These are phyloP conservation scores for Marchantia paleacea DNA, from an alignment of 225 moss, liverwort and hornwort species.

Conservation along the genomic window DNA sequence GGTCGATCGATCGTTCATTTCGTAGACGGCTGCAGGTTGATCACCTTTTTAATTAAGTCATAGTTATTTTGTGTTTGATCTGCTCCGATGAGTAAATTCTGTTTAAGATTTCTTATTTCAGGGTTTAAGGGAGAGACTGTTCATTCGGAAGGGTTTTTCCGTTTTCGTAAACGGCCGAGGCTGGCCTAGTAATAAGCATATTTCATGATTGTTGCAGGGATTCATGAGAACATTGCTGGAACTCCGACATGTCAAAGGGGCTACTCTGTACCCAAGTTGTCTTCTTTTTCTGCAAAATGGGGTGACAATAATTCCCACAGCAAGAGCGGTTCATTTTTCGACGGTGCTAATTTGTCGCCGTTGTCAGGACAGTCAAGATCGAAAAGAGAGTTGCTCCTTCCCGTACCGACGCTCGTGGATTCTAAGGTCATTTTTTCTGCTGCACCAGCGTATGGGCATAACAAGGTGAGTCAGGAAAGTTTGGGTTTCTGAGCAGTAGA, in stretches of 20 bases:
- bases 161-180: neutral
- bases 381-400: slow-evolving; percentile 36
- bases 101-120: neutral
- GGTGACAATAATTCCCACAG: slow-evolving; percentile 5
- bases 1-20: neutral
- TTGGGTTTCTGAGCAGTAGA: neutral
- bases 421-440: slow-evolving; percentile 43
- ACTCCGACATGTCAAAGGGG: slow-evolving; percentile 6
- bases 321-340: slow-evolving; percentile 22
- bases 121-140: neutral
- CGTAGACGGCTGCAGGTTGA: neutral
- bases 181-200: neutral
- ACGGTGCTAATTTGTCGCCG: slow-evolving; percentile 10
- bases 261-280: slow-evolving; percentile 23
- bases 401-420: slow-evolving; percentile 38
- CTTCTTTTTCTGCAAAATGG: slow-evolving; percentile 14
- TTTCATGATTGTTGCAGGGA: slow-evolving; percentile 4
- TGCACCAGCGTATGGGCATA: slow-evolving; percentile 42
- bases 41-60: neutral
- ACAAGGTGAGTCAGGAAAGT: slow-evolving; percentile 13
- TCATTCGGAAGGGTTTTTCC: neutral
- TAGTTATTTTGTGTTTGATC: neutral
- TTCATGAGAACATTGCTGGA: neutral
- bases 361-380: slow-evolving; percentile 20
- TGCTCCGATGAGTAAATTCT: neutral